Percentiles rank a stretch among this genome's conserved stretches.
Conservation (phyloP, 495 filamentous ascomycete species). For the Patellaria atrata region DNA sequence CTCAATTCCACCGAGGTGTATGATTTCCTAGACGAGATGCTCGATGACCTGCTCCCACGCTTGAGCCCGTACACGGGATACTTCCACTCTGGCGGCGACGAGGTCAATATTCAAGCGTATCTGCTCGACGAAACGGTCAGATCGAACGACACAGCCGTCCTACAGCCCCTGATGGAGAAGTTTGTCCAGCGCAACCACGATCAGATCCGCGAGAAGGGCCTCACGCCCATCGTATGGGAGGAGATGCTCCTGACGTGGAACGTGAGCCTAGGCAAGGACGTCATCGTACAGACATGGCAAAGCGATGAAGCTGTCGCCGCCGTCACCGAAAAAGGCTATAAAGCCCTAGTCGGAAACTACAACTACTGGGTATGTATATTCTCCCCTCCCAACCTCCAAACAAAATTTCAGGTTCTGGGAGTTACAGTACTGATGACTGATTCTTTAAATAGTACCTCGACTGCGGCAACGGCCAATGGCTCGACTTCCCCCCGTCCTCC, state of each 20-base stretch:
- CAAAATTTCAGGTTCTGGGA: constrained; percentile 10
- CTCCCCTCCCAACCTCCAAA: neutral
- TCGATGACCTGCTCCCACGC: constrained; percentile 58
- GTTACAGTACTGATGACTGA: constrained; percentile 7
- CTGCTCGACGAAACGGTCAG: constrained; percentile 52
- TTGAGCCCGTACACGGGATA: constrained; percentile 49
- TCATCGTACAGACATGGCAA: constrained; percentile 63
- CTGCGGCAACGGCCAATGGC: constrained; percentile 65
- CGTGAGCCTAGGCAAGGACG: constrained; percentile 45
- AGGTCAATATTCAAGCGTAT: constrained; percentile 63
- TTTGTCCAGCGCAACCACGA: constrained; percentile 53
- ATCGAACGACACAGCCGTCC: constrained; percentile 42
- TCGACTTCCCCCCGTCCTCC: constrained; percentile 41
- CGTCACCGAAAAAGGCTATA: constrained; percentile 44
- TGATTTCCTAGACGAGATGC: constrained; percentile 51
- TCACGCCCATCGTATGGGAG: constrained; percentile 67
- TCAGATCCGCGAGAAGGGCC: constrained; percentile 39
- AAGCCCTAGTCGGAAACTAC: constrained; percentile 58
- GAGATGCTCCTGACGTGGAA: constrained; percentile 68
- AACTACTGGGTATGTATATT: constrained; percentile 47
- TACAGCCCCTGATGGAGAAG: constrained; percentile 56
- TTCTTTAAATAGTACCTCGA: constrained; percentile 70
- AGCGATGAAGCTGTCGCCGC: constrained; percentile 39
- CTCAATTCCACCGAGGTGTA: constrained; percentile 54
- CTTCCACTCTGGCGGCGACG: constrained; percentile 76